These are phyloP conservation scores for Colletotrichum sp. DNA, from an alignment of 2,329 filamentous ascomycete species.

Conservation along the genomic window DNA sequence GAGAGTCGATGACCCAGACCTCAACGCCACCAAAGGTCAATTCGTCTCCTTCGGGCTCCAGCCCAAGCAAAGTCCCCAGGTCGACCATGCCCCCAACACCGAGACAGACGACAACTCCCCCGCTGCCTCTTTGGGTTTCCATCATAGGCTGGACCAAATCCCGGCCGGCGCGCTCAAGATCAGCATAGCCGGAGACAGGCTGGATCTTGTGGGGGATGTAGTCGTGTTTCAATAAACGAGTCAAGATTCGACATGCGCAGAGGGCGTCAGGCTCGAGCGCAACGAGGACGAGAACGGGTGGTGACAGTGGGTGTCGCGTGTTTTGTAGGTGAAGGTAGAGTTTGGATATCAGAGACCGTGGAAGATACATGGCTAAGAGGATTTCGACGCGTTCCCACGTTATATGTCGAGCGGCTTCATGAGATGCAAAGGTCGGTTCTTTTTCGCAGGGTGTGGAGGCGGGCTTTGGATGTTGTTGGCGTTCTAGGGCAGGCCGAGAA, in stretches of 20 bases:
- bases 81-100: slow-evolving; percentile 93
- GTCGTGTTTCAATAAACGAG: slow-evolving; percentile 91
- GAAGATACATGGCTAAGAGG: slow-evolving; percentile 80
- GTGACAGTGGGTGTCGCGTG: slow-evolving; percentile 86
- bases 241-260: slow-evolving; percentile 93
- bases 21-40: slow-evolving; percentile 81
- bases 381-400: slow-evolving; percentile 33
- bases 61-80: slow-evolving; percentile 76
- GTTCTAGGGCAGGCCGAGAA: background rate
- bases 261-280: slow-evolving; percentile 94
- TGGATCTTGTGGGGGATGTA: slow-evolving; percentile 98
- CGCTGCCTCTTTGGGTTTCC: slow-evolving; percentile 79
- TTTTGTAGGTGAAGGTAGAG: slow-evolving; percentile 89
- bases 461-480: background rate
- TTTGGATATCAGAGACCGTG: slow-evolving; percentile 84
- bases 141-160: slow-evolving; percentile 87
- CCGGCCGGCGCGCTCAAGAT: slow-evolving; percentile 79
- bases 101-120: slow-evolving; percentile 89
- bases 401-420: slow-evolving; percentile 34
- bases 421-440: slow-evolving; percentile 17
- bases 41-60: slow-evolving; percentile 72
- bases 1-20: slow-evolving; percentile 91
- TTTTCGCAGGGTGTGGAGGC: background rate
- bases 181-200: slow-evolving; percentile 89
- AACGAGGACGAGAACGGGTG: slow-evolving; percentile 88